Base-by-base conservation (phyloP, 169 alveolate genomes). In the Cryptosporidium tyzzeri region DNA sequence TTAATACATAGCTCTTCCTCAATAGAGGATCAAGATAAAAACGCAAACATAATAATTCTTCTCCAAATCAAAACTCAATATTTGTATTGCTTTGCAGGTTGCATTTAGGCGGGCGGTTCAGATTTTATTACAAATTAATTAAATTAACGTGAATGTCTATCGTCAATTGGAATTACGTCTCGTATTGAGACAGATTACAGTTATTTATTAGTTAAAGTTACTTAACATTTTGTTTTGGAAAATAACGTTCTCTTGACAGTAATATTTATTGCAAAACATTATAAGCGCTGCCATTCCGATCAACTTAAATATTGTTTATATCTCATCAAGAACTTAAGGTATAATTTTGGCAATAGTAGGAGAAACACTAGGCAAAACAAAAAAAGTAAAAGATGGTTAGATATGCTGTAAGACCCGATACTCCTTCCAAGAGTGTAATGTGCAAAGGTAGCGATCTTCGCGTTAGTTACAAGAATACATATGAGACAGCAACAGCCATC, bases 401-500 rank as follows among this genome's bases (percentile, higher is more conserved):
- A 41, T 80, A 80, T 59, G 89, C 89, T 44, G 89, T 80, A 21
- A 80, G 62, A 35, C 89, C 89, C 31, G 89, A 80, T 18, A 61
- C 89, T 41, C 92, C 95, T 51, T 70, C 93, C 2, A 93, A 93
- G 91, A 93, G 97, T 51, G 95, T 94, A 69, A 94, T 87, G 85
- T 86, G 96, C 86, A 92, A 93, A 85, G 98, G 97, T 35, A 84
- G 94, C 45, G 98, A 97, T 91, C 92, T 97, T 84, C 96, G 99
- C 80, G 98, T 96, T 53, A 98, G 96, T 93, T 97, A 94, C 96
- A 97, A 98, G 97, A 98, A 98, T 92, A 97, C 99, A 58, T 96
- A 95, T 85, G 99, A 98, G 93, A 97, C 98, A 26, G 99, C 98
- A 37, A 93, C 95, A 85, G 99, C 99, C 85, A 97, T 98, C 86